Conservation (phyloP, 208 protist genomes). For the Trypanosoma platydactyli region DNA sequence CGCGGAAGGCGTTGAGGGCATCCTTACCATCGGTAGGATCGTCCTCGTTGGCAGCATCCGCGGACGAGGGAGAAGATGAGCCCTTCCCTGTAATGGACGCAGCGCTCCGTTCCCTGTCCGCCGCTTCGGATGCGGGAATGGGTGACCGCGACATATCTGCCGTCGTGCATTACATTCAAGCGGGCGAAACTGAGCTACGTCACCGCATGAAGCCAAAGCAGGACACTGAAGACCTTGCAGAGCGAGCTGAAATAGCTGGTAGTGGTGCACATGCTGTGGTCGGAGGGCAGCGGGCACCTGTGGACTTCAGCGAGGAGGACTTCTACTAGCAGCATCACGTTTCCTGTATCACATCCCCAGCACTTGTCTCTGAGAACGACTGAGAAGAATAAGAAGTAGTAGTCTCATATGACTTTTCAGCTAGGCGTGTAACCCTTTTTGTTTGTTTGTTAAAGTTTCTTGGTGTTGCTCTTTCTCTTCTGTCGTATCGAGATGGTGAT, state of each 20-base stretch:
- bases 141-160: constrained; percentile 75
- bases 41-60: not conserved
- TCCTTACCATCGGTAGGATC: not conserved
- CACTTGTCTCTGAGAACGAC: no score
- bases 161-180: constrained; percentile 81
- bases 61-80: constrained; percentile 48
- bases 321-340: constrained; percentile 46
- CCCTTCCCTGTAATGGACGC: constrained; percentile 75
- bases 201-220: not conserved
- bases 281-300: not conserved
- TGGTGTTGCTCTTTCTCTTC: not conserved
- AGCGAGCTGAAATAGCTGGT: constrained; percentile 1
- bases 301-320: constrained; percentile 58
- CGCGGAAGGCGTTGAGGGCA: constrained; percentile 8
- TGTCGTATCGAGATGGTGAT: no score
- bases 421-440: no score
- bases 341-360: no score
- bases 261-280: not conserved
- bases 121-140: constrained; percentile 65
- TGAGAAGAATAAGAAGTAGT: not conserved
- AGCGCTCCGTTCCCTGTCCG: constrained; percentile 72
- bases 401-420: not conserved
- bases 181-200: constrained; percentile 47
- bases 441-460: not conserved
- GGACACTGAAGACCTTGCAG: not conserved